Base-by-base conservation (phyloP, 192 early-diverging fungal species). In the Fimicolochytrium jonesii region DNA sequence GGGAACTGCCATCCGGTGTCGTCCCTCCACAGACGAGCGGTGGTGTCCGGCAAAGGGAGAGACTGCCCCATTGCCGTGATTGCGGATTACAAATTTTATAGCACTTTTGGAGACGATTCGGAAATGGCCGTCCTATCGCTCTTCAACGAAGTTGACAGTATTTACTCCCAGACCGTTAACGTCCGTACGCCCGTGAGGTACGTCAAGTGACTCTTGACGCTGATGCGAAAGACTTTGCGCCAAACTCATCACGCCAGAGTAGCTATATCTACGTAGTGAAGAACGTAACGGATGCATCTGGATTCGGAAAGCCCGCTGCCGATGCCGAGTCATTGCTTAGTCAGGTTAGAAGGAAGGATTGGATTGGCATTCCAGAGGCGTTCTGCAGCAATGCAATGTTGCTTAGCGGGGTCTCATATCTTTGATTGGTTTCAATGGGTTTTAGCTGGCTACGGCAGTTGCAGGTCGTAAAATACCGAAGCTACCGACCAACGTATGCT, bases 191-290 rank as follows among this genome's bases (percentile, higher is more conserved):
- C 56, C 0, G 5, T 67, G 5, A 56, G 47, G 61, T 64, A 23
- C 3, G 51, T 54, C 23, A 7, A 54, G n/a, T n/a, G n/a, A n/a
- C n/a, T n/a, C n/a, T n/a, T n/a, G 46, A 7, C 39, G 39, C n/a
- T n/a, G 10, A 41, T 41, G 39, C n/a, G 39, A 41, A n/a, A 41
- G n/a, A 9, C 39, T 41, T 41, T n/a, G 9, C n/a, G n/a, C 9
- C 39, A 9, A 41, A 41, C 39, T n/a, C n/a, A n/a, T 41, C 39
- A 41, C 9, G 9, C n/a, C n/a, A 11, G 39, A 9, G 39, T 13
- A 64, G 64, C 47, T 66, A 66, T 36, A 30, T 66, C 9, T 67
- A 67, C 20, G 66, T 58, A 6, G 66, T 60, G 20, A 44, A 57
- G 18, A 41, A 30, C 10, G 47, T 43, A 3, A 43, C 20, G 15